These are phyloP conservation scores for Trichoderma lentiforme DNA, from an alignment of 2,329 filamentous ascomycete species.

Conservation along the genomic window DNA sequence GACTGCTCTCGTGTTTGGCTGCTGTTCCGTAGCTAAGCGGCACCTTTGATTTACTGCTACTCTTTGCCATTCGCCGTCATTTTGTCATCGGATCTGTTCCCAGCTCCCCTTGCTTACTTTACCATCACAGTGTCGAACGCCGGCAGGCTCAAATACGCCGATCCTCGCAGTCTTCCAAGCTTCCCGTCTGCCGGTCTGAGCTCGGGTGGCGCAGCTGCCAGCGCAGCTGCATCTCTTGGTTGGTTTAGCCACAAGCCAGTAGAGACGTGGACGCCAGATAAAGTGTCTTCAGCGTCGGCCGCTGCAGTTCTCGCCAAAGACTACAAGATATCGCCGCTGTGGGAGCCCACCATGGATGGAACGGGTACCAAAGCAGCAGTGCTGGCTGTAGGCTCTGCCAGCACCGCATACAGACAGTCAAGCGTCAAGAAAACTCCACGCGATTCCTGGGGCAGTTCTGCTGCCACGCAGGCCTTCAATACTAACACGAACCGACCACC, in stretches of 20 bases:
- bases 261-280: conserved; percentile 64
- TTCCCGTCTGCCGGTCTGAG: conserved; percentile 65
- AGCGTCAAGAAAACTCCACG: conserved; percentile 24
- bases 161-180: conserved; percentile 69
- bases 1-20: neutral
- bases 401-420: conserved; percentile 29
- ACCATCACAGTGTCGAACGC: conserved; percentile 29
- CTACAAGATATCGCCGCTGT: conserved; percentile 46
- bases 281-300: conserved; percentile 48
- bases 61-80: neutral
- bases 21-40: conserved; percentile 1
- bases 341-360: conserved; percentile 61
- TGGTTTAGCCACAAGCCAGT: conserved; percentile 66
- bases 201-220: conserved; percentile 59
- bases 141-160: conserved; percentile 64
- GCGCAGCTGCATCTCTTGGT: conserved; percentile 70
- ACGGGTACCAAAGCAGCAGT: conserved; percentile 73
- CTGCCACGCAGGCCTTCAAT: conserved; percentile 63
- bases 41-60: neutral
- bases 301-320: conserved; percentile 44
- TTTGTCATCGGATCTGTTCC: neutral
- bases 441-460: conserved; percentile 59
- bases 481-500: conserved; percentile 28
- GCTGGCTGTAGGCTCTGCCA: conserved; percentile 50
- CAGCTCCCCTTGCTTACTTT: conserved; percentile 5